phyloP scores from a whole-genome alignment of 148 eudicot genomes.

The Cornus suecica region DNA sequence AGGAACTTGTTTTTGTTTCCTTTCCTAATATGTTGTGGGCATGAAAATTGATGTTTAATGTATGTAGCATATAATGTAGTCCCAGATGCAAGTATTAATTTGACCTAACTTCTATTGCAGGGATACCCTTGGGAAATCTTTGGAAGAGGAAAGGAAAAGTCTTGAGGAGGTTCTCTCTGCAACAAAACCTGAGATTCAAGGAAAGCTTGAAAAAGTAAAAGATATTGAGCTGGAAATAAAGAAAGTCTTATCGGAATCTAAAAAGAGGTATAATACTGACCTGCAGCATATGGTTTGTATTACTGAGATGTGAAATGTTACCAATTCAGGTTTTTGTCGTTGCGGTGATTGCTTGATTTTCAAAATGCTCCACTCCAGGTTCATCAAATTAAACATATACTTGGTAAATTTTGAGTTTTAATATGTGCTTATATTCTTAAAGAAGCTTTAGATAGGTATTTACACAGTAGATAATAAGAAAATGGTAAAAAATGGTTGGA shows the following conservation, averaged over 20 bases:
- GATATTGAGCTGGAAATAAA: constrained; percentile 43
- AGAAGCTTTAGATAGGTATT: background rate
- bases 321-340: background rate
- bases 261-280: constrained; percentile 37
- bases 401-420: background rate
- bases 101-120: constrained; percentile 15
- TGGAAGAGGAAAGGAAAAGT: constrained; percentile 38
- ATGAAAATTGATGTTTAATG: background rate
- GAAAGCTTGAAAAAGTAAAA: constrained; percentile 42
- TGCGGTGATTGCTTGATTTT: background rate
- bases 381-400: background rate
- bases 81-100: background rate
- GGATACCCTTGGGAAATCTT: constrained; percentile 23
- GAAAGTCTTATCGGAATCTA: constrained; percentile 42
- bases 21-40: background rate
- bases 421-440: background rate
- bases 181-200: constrained; percentile 29
- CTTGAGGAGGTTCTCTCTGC: constrained; percentile 40
- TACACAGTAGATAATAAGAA: background rate
- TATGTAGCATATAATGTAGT: background rate
- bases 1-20: background rate
- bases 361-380: background rate
- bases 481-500: background rate
- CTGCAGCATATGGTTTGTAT: background rate
- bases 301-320: background rate